Evolutionary conservation across 2,329 filamentous ascomycete genomes (phyloP), one percentile per base, ranked within the genome.

Genomic region (Trichoderma endophyticum): DNA sequence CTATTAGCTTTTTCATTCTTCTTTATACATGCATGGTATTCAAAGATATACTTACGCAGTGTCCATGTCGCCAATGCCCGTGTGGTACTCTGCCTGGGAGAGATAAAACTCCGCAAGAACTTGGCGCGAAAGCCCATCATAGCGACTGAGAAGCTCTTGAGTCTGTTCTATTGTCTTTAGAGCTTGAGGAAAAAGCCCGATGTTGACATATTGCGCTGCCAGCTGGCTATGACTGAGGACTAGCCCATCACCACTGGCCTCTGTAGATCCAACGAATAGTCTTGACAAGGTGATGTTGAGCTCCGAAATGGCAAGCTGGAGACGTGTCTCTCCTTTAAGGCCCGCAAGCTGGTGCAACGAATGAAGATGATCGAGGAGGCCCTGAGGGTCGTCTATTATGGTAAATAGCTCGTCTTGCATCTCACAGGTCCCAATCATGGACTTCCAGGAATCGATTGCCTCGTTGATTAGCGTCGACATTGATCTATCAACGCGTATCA

Each of bases 51-150:
- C 81, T 77, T 78, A 84, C 79, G 88, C 91, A 80, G 92, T 90
- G 11, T 90, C 86, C 18, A 88, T 82, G 64, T 90, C 89, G 11
- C 91, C 92, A 14, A 91, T 87, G 1, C 88, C 87, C 21, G 95
- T 83, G 32, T 91, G 85, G 79, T 94, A 94, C 79, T 97, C 93
- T 0, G 92, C 90, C 73, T 91, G 90, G 0, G 90, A 89, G 7
- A 97, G 82, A 74, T 94, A 88, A 79, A 92, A 92, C 18, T 81
- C 81, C 11, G 84, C 84, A 24, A 84, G 74, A 6, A 83, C 80
- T 21, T 85, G 82, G 14, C 79, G 79, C 3, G 83, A 81, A 3
- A 79, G 73, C 0, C 77, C 77, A n/a, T 82, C 78, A n/a, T 82
- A 78, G 66, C 82, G 78, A 56, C 80, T 76, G 9, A 83, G 74